Evolutionary conservation across 768 basidiomycete genomes (phyloP).

Genomic region (Macrolepiota dolichaula): DNA sequence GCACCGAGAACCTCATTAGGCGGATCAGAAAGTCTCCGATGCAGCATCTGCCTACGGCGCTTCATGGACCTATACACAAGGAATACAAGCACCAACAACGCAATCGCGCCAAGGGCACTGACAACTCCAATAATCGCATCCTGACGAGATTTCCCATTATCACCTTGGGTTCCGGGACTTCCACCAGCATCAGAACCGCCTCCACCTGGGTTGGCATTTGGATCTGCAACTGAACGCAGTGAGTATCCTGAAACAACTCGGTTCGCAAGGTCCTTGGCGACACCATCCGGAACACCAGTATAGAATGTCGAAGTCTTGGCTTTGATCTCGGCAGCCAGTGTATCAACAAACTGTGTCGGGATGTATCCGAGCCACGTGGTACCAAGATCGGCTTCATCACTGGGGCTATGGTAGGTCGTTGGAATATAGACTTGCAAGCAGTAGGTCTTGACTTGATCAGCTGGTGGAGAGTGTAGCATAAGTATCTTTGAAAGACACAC

Average conservation of each 20-base stretch:
- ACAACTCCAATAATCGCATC: slow-evolving; percentile 93
- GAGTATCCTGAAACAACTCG: slow-evolving; percentile 71
- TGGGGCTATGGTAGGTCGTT: slow-evolving; percentile 41
- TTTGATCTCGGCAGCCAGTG: slow-evolving; percentile 65
- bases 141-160: slow-evolving; percentile 49
- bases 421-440: slow-evolving; percentile 75
- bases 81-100: slow-evolving; percentile 67
- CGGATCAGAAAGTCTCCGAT: slow-evolving; percentile 67
- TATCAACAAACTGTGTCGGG: slow-evolving; percentile 47
- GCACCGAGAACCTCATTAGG: slow-evolving; percentile 36
- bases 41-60: slow-evolving; percentile 63
- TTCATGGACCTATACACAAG: slow-evolving; percentile 69
- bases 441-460: slow-evolving; percentile 35
- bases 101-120: slow-evolving; percentile 74
- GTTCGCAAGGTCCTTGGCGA: slow-evolving; percentile 55
- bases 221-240: slow-evolving; percentile 44
- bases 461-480: slow-evolving; percentile 18
- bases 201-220: slow-evolving; percentile 20
- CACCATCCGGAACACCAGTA: slow-evolving; percentile 37
- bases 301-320: slow-evolving; percentile 63
- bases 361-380: slow-evolving; percentile 77
- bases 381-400: slow-evolving; percentile 47
- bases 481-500: background rate
- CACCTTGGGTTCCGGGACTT: slow-evolving; percentile 25
- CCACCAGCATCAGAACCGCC: slow-evolving; percentile 20